Conservation (phyloP, 1,284 basidiomycete species). For the Melanopsichium pennsylvanicum region DNA sequence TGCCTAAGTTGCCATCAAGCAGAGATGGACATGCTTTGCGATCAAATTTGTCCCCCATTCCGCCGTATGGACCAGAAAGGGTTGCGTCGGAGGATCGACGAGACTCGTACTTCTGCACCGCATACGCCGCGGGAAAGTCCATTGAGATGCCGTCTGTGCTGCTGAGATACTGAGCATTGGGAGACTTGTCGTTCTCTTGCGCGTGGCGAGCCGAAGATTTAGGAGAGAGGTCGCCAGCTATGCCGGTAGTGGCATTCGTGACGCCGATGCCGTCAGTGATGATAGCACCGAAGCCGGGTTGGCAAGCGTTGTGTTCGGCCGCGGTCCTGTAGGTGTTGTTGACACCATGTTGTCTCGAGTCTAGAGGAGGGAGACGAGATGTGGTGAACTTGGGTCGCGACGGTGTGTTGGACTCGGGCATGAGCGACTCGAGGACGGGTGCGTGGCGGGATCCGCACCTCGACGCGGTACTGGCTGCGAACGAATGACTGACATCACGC, state of each 20-base stretch:
- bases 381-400: constrained; percentile 17
- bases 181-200: constrained; percentile 4
- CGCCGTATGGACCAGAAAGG: constrained; percentile 17
- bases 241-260: not conserved
- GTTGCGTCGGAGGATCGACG: constrained; percentile 45
- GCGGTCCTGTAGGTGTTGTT: not conserved
- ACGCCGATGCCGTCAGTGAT: constrained; percentile 5
- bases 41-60: constrained; percentile 10
- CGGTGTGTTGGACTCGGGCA: constrained; percentile 12
- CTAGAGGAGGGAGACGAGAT: constrained; percentile 15
- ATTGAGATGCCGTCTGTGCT: constrained; percentile 14
- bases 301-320: not conserved
- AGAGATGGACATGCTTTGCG: constrained; percentile 3
- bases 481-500: constrained; percentile 19
- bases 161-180: constrained; percentile 1
- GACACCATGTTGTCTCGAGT: constrained; percentile 8
- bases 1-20: not conserved
- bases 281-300: constrained; percentile 8
- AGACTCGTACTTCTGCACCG: constrained; percentile 29
- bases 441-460: not conserved
- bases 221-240: constrained; percentile 19
- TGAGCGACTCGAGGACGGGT: constrained; percentile 9
- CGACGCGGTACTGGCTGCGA: constrained; percentile 1
- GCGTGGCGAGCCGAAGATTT: constrained; percentile 2
- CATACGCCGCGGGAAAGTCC: constrained; percentile 19